Percentiles rank a stretch among this genome's conserved stretches.
phyloP scores from a whole-genome alignment of 2,329 filamentous ascomycete species.

The Colletotrichum gloeosporioides region DNA sequence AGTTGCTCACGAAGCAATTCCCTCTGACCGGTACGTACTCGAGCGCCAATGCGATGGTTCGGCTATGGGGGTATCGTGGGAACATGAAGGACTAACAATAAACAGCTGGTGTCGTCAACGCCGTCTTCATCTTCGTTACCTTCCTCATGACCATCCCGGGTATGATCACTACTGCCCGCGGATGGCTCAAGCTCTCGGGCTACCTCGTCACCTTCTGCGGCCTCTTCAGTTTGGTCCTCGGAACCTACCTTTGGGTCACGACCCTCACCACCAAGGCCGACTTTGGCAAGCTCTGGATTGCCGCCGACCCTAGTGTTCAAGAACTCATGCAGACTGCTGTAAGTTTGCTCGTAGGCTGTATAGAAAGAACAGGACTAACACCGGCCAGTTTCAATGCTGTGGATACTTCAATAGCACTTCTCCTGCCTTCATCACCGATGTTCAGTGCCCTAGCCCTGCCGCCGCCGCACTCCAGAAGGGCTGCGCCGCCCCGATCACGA shows the following conservation, averaged over 20 bases:
- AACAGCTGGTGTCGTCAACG: conserved; percentile 73
- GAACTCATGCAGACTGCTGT: conserved; percentile 75
- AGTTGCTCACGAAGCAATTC: conserved; percentile 58
- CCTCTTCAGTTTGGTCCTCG: conserved; percentile 69
- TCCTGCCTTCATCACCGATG: conserved; percentile 74
- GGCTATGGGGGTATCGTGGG: not conserved
- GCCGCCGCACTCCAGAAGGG: conserved; percentile 73
- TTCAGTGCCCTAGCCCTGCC: conserved; percentile 71
- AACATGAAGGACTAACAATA: conserved; percentile 2
- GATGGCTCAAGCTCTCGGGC: conserved; percentile 73
- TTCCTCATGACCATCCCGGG: conserved; percentile 75
- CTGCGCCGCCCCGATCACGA: conserved; percentile 71
- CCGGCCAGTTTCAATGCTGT: conserved; percentile 75
- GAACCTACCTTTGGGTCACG: conserved; percentile 73
- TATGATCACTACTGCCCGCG: conserved; percentile 69
- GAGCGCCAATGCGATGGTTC: not conserved
- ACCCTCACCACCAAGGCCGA: conserved; percentile 72
- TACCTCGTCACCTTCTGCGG: conserved; percentile 68
- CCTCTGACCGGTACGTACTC: conserved; percentile 50
- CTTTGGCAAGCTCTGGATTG: conserved; percentile 65
- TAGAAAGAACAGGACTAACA: conserved; percentile 23
- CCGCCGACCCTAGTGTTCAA: conserved; percentile 63
- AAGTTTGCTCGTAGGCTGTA: conserved; percentile 29
- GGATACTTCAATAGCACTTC: conserved; percentile 77
- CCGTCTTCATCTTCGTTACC: conserved; percentile 72